Percentiles rank a stretch among this genome's conserved stretches.
phyloP scores from a whole-genome alignment of 2,329 filamentous ascomycete species.

The Penicillium sp. region DNA sequence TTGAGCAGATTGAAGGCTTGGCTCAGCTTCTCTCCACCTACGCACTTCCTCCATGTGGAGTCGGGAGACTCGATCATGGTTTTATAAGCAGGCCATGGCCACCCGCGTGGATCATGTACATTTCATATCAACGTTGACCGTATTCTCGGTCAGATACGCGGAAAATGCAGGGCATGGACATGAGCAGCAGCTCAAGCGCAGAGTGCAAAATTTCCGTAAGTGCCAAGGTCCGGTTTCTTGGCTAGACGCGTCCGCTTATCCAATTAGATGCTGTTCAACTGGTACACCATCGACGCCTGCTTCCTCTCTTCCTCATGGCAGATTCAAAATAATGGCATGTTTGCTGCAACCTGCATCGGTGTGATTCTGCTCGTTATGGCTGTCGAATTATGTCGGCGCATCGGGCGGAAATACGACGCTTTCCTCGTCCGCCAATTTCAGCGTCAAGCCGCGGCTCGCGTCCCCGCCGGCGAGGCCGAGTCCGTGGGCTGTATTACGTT shows the following conservation, averaged over 20 bases:
- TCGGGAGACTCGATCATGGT: not conserved
- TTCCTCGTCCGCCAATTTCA: conserved; percentile 20
- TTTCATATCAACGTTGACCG: not conserved
- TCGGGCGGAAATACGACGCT: conserved; percentile 17
- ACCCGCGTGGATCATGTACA: not conserved
- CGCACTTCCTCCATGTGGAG: not conserved
- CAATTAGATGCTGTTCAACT: conserved; percentile 32
- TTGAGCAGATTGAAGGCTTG: conserved; percentile 19
- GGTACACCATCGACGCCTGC: conserved; percentile 30
- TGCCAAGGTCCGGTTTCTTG: conserved; percentile 14
- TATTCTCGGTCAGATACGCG: not conserved
- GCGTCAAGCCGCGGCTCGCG: conserved; percentile 18
- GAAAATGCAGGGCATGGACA: conserved; percentile 21
- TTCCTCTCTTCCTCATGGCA: conserved; percentile 22
- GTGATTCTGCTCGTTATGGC: conserved; percentile 16
- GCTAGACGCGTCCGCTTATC: conserved; percentile 1
- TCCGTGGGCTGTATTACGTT: conserved; percentile 9
- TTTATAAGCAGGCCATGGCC: conserved; percentile 5
- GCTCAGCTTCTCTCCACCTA: conserved; percentile 6
- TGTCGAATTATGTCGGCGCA: conserved; percentile 16
- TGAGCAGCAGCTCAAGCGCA: conserved; percentile 9
- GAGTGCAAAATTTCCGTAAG: conserved; percentile 29
- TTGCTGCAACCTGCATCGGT: conserved; percentile 18
- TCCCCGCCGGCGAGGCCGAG: not conserved
- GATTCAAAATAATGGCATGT: conserved; percentile 22